phyloP scores from a whole-genome alignment of 305 asterid genomes.

The Fraxinus angustifolia region DNA sequence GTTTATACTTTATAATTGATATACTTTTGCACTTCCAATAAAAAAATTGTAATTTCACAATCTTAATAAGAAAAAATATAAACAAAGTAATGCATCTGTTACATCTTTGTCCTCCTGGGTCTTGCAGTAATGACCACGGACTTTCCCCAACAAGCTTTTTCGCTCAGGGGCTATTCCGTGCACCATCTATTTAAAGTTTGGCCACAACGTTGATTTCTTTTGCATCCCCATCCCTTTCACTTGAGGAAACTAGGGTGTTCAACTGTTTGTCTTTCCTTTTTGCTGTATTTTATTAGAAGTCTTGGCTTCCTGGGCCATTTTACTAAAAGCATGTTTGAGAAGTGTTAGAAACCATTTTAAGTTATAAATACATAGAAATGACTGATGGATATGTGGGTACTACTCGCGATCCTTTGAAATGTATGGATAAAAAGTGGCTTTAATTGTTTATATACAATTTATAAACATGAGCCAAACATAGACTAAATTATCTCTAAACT shows the following conservation, averaged over 20 bases:
- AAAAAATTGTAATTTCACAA: background rate
- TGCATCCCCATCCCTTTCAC: background rate
- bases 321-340: background rate
- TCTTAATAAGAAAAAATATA: background rate
- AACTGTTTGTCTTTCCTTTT: background rate
- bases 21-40: background rate
- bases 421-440: background rate
- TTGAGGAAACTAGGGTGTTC: background rate
- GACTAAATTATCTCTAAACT: background rate
- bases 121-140: background rate
- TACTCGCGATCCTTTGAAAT: background rate
- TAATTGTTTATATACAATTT: background rate
- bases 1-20: background rate
- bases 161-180: background rate
- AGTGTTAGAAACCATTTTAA: background rate
- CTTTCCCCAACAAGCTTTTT: background rate
- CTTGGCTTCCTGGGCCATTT: background rate
- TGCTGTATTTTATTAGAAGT: background rate
- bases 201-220: background rate
- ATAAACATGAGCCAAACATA: background rate
- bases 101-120: background rate
- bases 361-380: background rate
- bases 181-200: background rate
- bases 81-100: background rate
- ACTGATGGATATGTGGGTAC: background rate